Percentiles rank a stretch among this genome's conserved stretches.
Evolutionary conservation across 305 asterid species (phyloP).

Genomic region (Solanum aculeatissimum): DNA sequence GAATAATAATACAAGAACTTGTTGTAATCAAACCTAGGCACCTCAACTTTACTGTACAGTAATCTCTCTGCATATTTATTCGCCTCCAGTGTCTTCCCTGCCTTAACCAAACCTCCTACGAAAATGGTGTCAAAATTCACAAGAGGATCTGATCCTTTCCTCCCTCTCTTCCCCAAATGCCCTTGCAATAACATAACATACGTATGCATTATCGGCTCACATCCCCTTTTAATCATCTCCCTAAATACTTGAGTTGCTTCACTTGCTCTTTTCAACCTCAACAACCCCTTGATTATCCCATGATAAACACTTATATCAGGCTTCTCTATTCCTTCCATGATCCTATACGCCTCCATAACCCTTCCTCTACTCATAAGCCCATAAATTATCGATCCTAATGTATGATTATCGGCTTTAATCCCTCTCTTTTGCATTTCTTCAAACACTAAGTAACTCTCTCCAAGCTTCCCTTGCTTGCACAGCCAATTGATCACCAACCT

Average conservation of each 20-base stretch:
- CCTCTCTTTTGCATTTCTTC: slow-evolving; percentile 68
- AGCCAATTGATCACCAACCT: slow-evolving; percentile 65
- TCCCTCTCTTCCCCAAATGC: slow-evolving; percentile 80
- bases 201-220: slow-evolving; percentile 92
- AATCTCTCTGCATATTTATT: slow-evolving; percentile 76
- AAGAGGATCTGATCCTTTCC: slow-evolving; percentile 75
- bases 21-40: slow-evolving; percentile 85
- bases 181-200: slow-evolving; percentile 86
- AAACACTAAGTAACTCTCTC: slow-evolving; percentile 39
- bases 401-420: slow-evolving; percentile 35
- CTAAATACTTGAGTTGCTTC: slow-evolving; percentile 85
- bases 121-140: slow-evolving; percentile 87
- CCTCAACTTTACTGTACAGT: slow-evolving; percentile 48
- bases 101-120: slow-evolving; percentile 85
- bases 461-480: slow-evolving; percentile 61
- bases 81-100: slow-evolving; percentile 56
- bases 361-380: slow-evolving; percentile 57
- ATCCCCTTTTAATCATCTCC: slow-evolving; percentile 72
- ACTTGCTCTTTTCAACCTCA: slow-evolving; percentile 52
- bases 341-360: slow-evolving; percentile 43
- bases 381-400: slow-evolving; percentile 34
- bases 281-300: slow-evolving; percentile 78
- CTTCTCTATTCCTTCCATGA: slow-evolving; percentile 37
- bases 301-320: slow-evolving; percentile 51
- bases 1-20: slow-evolving; percentile 73